Evolutionary conservation across 2,329 filamentous ascomycete species (phyloP).

Genomic region (Neofusicoccum cordaticola): DNA sequence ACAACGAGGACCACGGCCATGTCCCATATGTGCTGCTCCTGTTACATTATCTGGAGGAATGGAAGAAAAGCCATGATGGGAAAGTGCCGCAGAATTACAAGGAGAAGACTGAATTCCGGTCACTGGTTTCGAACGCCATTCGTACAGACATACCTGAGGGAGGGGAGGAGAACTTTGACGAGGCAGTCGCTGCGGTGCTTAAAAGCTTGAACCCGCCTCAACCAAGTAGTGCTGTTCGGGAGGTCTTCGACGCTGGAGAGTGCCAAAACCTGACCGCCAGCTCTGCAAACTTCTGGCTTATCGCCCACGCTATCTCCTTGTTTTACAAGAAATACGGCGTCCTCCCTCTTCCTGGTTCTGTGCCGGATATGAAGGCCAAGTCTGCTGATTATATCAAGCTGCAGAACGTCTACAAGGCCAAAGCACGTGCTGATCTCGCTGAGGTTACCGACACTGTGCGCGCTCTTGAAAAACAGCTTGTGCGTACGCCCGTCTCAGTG

Average conservation of each 20-base stretch:
- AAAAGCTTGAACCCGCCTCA: conserved; percentile 74
- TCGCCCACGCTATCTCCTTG: conserved; percentile 71
- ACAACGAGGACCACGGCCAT: conserved; percentile 83
- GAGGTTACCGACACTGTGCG: conserved; percentile 70
- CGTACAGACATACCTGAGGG: conserved; percentile 75
- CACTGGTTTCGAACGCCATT: conserved; percentile 63
- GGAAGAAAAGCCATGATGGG: conserved; percentile 70
- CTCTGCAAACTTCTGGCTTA: conserved; percentile 79
- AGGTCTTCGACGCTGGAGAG: conserved; percentile 73
- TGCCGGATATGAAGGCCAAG: conserved; percentile 97
- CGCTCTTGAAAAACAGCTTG: conserved; percentile 50
- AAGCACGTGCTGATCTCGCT: conserved; percentile 73
- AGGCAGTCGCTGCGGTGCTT: conserved; percentile 81
- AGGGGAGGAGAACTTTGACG: conserved; percentile 94
- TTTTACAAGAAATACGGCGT: conserved; percentile 73
- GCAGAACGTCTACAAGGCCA: conserved; percentile 88
- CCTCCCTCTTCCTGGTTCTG: conserved; percentile 78
- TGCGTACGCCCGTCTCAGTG: conserved; percentile 49
- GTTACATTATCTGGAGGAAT: conserved; percentile 75
- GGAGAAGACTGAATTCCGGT: conserved; percentile 81
- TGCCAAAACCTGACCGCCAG: conserved; percentile 45
- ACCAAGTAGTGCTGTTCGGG: conserved; percentile 66
- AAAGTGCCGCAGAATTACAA: conserved; percentile 70
- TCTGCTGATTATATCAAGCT: conserved; percentile 85
- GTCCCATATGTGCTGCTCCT: conserved; percentile 83